Percentiles rank a stretch among this genome's conserved stretches.
These are phyloP conservation scores for Geotrichum klebahnii DNA, from an alignment of 1,139 yeast species.

Conservation along the genomic window DNA sequence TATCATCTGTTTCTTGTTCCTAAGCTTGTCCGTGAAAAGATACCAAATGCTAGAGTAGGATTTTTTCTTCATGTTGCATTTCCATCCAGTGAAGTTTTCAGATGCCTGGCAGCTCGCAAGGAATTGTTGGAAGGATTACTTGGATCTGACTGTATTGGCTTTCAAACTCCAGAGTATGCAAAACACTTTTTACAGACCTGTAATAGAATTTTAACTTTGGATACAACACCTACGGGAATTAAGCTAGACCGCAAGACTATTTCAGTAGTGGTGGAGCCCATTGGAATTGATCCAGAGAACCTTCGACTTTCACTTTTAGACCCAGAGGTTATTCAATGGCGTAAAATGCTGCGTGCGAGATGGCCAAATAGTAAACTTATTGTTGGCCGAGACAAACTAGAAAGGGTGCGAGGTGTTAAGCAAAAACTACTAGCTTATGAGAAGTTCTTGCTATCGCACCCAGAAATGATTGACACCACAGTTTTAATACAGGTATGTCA, in stretches of 20 bases:
- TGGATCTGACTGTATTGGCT: conserved; percentile 83
- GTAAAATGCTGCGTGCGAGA: conserved; percentile 64
- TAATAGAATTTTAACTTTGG: conserved; percentile 76
- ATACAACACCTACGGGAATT: conserved; percentile 59
- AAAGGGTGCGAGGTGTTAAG: conserved; percentile 79
- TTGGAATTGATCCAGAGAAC: conserved; percentile 77
- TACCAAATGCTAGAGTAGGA: conserved; percentile 86
- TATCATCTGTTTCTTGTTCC: conserved; percentile 88
- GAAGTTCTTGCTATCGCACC: conserved; percentile 63
- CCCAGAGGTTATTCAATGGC: conserved; percentile 64
- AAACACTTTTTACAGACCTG: conserved; percentile 92
- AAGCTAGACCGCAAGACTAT: conserved; percentile 64
- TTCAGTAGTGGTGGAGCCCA: conserved; percentile 66
- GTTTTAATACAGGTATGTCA: conserved; percentile 81
- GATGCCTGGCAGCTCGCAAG: conserved; percentile 86
- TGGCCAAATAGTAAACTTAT: conserved; percentile 65
- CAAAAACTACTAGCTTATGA: conserved; percentile 88
- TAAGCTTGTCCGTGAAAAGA: conserved; percentile 65
- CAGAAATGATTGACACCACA: conserved; percentile 62
- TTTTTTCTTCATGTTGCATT: conserved; percentile 90
- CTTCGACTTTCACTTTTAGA: conserved; percentile 47
- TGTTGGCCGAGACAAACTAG: conserved; percentile 85
- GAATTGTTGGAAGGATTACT: conserved; percentile 74
- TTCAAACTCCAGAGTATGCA: conserved; percentile 89
- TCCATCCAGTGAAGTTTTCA: conserved; percentile 92